A percentile compares a stretch with the other conserved stretches of the same genome.
Evolutionary conservation across 805 yeast genomes (phyloP).

Genomic region (Cyberlindnera meyerae): DNA sequence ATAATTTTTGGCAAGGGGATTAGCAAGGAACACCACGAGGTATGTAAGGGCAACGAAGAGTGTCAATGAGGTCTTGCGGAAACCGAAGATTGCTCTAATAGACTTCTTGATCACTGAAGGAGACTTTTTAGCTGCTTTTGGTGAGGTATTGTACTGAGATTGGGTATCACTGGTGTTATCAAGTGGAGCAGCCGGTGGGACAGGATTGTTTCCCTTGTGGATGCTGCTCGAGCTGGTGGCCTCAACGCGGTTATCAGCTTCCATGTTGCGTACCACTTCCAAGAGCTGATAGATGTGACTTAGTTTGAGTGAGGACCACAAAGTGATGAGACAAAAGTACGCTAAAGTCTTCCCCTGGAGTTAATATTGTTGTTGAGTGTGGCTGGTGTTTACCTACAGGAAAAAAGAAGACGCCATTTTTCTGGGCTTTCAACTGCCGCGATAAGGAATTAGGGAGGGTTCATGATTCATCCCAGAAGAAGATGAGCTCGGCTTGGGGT

Average conservation of each 20-base stretch:
- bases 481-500: too few species aligned
- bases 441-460: constrained; percentile 2
- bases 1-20: constrained; percentile 35
- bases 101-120: constrained; percentile 20
- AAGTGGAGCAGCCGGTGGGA: too few species aligned
- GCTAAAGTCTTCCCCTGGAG: too few species aligned
- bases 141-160: too few species aligned
- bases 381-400: too few species aligned
- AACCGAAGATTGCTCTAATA: constrained; percentile 54
- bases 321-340: too few species aligned
- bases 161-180: too few species aligned
- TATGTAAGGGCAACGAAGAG: constrained; percentile 47
- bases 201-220: constrained; percentile 9
- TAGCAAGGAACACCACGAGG: constrained; percentile 34
- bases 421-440: neutral
- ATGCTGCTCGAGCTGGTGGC: constrained; percentile 10
- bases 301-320: too few species aligned
- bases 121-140: neutral
- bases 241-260: neutral
- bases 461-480: too few species aligned
- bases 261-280: neutral
- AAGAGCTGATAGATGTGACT: neutral
- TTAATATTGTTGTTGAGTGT: too few species aligned
- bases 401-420: too few species aligned
- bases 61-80: constrained; percentile 67